Evolutionary conservation across 129 eudicot species (phyloP), one percentile per base, ranked within the genome.

Genomic region (Centella asiatica): DNA sequence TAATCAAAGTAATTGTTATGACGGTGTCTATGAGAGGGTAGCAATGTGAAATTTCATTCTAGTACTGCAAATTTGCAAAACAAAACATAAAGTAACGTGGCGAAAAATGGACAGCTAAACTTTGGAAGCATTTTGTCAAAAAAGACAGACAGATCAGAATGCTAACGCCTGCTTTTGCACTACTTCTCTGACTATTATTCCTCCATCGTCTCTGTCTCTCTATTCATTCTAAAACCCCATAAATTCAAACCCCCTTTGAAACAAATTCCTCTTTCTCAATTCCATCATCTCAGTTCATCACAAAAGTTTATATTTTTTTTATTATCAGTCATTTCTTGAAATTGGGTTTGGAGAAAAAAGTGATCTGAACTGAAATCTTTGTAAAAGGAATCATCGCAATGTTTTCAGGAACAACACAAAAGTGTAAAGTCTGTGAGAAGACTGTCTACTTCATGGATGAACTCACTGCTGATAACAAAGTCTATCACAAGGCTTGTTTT

Each of bases 401-500:
- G 19, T 87, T 70, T 76, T 82, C 82, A 67, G 95, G 95, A 34
- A 87, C 98, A 57, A 93, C 87, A n/a, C 95, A 89, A 52, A 93
- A 87, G 71, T 93, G 99, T 33, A 84, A 82, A 71, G 99, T 95
- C 44, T 93, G 99, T 87, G 95, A 93, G 58, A 93, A 87, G 71
- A 93, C 95, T 42, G 99, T 87, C 13, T 93, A 93, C 47, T 81
- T 93, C 60, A 94, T 93, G 69, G 99, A 93, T 82, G 85, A 85
- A 74, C 78, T 93, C 66, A 78, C 90, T 26, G 96, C 88, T 62
- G 99, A 93, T 68, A 85, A 78, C 70, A 82, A 74, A 55, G 83
- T 82, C 37, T 93, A 80, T 76, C 99, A 93, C 57, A 93, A 73
- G 67, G 81, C 86, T 62, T 93, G 99, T 66, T 93, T 93, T 70